phyloP scores from a whole-genome alignment of 306 rosid genomes.

The Prunus dulcis region DNA sequence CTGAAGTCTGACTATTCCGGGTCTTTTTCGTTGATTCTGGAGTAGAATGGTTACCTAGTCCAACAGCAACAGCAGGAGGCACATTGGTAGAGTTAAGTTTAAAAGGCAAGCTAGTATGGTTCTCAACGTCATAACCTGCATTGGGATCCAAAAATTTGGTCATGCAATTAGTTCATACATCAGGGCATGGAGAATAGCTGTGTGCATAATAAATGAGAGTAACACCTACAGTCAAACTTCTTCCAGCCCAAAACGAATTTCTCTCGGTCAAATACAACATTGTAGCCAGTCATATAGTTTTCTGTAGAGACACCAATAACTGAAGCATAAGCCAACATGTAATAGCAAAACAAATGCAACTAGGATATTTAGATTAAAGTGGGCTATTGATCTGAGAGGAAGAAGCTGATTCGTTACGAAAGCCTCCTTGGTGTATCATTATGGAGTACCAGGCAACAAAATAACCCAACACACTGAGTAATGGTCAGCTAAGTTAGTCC shows the following conservation, averaged over 20 bases:
- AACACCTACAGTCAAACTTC: conserved; percentile 70
- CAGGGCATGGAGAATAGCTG: conserved; percentile 10
- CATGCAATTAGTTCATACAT: conserved; percentile 2
- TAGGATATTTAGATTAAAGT: background rate
- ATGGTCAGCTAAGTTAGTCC: background rate
- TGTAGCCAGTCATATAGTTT: conserved; percentile 93
- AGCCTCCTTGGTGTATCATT: background rate
- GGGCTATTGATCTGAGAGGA: background rate
- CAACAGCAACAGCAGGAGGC: conserved; percentile 78
- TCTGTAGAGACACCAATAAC: conserved; percentile 49
- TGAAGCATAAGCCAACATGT: conserved; percentile 12
- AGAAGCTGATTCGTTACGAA: background rate
- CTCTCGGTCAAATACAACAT: conserved; percentile 82
- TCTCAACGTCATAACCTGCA: conserved; percentile 76
- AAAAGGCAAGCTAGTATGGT: conserved; percentile 29
- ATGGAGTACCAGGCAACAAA: background rate
- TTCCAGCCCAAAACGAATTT: conserved; percentile 80
- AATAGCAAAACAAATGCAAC: conserved; percentile 13
- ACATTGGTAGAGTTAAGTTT: conserved; percentile 41
- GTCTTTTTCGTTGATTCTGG: conserved; percentile 39
- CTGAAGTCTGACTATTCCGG: conserved; percentile 34
- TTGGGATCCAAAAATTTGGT: conserved; percentile 15
- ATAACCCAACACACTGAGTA: background rate
- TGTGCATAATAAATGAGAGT: conserved; percentile 17
- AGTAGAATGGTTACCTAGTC: conserved; percentile 48